Conservation (phyloP, 768 basidiomycete species). For the Chlorophyllum brunneum region DNA sequence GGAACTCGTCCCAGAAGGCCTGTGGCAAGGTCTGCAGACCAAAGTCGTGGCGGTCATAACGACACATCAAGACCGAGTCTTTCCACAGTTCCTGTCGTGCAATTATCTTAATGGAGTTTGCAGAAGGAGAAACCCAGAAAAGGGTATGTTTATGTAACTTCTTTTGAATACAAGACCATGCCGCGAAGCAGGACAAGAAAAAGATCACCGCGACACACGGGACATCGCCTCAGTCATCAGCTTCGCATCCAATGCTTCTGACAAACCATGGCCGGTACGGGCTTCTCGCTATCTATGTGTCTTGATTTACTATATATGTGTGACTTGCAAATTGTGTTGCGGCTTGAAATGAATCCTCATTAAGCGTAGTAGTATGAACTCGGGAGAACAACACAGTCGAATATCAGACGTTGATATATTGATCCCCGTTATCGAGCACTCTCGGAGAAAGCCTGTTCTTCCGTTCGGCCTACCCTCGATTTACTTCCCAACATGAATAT, state of each 20-base stretch:
- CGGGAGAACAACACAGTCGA: not conserved
- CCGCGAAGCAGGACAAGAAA: not conserved
- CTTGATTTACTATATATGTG: slow-evolving; percentile 1
- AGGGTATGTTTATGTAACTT: not conserved
- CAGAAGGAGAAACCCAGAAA: not conserved
- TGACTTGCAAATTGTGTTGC: not conserved
- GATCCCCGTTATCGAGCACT: not conserved
- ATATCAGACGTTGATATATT: not conserved
- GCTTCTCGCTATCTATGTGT: not conserved
- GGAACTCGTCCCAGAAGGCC: no score
- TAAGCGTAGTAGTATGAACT: not conserved
- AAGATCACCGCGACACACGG: slow-evolving; percentile 8
- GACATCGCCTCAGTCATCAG: slow-evolving; percentile 5
- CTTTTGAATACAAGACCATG: not conserved
- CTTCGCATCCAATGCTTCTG: not conserved
- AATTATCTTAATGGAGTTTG: not conserved
- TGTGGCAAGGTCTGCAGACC: not conserved
- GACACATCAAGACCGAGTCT: not conserved
- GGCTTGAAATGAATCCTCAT: not conserved
- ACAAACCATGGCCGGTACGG: not conserved
- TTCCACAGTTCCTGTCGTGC: not conserved
- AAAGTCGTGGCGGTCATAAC: slow-evolving; percentile 1
- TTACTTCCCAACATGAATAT: no score
- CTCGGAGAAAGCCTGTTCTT: slow-evolving; percentile 3
- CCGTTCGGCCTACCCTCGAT: not conserved